Base-by-base conservation (phyloP, 2,329 filamentous ascomycete species). In the Metarhizium humberi region DNA sequence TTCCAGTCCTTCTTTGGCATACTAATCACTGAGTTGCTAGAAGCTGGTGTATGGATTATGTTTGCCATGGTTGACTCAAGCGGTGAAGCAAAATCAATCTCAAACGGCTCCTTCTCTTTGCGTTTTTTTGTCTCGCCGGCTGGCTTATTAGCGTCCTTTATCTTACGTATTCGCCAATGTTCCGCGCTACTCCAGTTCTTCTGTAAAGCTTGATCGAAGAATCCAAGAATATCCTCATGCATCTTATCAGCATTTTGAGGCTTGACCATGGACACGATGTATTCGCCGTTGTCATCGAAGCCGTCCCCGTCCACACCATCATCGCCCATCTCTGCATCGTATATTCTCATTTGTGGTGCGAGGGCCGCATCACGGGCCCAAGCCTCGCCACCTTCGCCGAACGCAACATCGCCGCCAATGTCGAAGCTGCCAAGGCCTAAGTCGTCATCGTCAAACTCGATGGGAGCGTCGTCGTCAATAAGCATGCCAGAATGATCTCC, bases 121-220 rank as follows among this genome's bases (percentile, higher is more conserved):
- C 91, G 83, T 63, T 85, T 83, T 60, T 81, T 85, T 65, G 70
- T 80, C 52, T 73, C 71, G 14, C 81, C 76, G 8, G 80, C 75
- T 7, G 83, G 78, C 70, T 92, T 91, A 64, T 77, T 80, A 65
- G 78, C 74, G 60, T 86, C 84, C 66, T 97, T 97, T 70, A 99
- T 94, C 66, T 91, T 90, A 59, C 89, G 82, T 67, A 99, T 97
- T 62, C 92, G 87, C 94, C 94, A 99, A 71, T 99, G 94, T 69
- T 97, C 94, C n/a, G 94, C 92, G 51, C 91, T 95, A 6, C 88
- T 87, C 92, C 94, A 99, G 66, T 96, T 96, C 79, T 96, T 97
- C 68, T 94, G 90, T 47, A 97, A 75, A 2, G 92, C 92, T 66
- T 96, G 90, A 69, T 99, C 94, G 67, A 99, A 99, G 74, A 97